phyloP scores from a whole-genome alignment of 768 basidiomycete genomes.

The Collybiopsis confluens region DNA sequence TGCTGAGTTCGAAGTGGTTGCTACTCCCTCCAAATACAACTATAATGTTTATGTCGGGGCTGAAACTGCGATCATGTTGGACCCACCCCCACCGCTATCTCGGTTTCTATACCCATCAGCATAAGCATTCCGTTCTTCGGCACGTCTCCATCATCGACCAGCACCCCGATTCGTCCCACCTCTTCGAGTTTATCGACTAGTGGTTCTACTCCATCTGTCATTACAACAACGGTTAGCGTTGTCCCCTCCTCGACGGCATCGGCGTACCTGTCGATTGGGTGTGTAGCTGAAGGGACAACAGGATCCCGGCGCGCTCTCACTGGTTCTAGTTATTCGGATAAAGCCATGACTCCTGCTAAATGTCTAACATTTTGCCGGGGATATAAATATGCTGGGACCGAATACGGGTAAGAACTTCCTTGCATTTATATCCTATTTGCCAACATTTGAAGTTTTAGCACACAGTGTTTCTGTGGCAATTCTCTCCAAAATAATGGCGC shows the following conservation, averaged over 20 bases:
- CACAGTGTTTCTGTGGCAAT: constrained; percentile 18
- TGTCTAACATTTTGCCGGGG: neutral
- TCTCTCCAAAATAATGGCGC: constrained; percentile 21
- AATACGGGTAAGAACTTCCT: neutral
- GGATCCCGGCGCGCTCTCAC: neutral
- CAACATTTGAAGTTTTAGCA: neutral
- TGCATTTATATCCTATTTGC: too few relatives aligned
- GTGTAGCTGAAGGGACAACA: neutral
- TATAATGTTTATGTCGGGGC: constrained; percentile 61
- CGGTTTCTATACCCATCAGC: constrained; percentile 9
- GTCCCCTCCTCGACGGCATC: neutral
- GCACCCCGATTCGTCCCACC: constrained; percentile 8
- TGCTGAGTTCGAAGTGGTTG: constrained; percentile 35
- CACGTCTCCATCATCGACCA: neutral
- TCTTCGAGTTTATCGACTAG: constrained; percentile 14
- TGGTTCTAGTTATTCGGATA: neutral
- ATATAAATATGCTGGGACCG: neutral
- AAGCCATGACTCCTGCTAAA: neutral
- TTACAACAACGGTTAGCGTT: too few relatives aligned
- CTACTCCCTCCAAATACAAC: constrained; percentile 41
- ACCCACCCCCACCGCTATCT: neutral
- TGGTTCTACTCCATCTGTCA: constrained; percentile 5
- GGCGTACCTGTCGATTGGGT: neutral
- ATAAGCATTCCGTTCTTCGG: constrained; percentile 4
- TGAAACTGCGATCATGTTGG: constrained; percentile 11